These are phyloP conservation scores for Pontederia paniculata DNA, from an alignment of 176 grass and related monocot species.

Conservation along the genomic window DNA sequence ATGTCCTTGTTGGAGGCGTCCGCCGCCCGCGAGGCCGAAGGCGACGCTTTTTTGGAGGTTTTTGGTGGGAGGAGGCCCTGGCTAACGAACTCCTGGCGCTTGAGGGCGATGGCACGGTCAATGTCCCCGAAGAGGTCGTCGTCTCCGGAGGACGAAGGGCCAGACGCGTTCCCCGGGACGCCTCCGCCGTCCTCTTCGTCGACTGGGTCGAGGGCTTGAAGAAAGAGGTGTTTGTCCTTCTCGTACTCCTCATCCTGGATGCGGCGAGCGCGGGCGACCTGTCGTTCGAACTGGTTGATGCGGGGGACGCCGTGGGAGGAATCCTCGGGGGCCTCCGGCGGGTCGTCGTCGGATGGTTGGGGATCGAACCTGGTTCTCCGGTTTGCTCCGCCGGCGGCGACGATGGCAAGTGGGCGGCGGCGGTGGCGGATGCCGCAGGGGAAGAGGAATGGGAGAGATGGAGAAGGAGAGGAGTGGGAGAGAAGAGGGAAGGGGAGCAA, in stretches of 20 bases:
- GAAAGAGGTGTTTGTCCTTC: slow-evolving; percentile 37
- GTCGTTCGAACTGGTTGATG: slow-evolving; percentile 47
- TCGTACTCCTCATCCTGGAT: slow-evolving; percentile 31
- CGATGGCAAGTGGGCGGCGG: slow-evolving; percentile 14
- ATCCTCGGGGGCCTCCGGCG: slow-evolving; percentile 79
- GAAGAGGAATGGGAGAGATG: slow-evolving; percentile 9
- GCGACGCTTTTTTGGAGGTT: slow-evolving; percentile 23
- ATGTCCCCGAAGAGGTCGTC: slow-evolving; percentile 74
- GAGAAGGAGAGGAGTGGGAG: neutral
- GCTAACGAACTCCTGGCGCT: slow-evolving; percentile 58
- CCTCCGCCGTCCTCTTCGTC: slow-evolving; percentile 13
- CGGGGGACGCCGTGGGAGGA: slow-evolving; percentile 67
- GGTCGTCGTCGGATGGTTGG: slow-evolving; percentile 55
- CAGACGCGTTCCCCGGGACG: slow-evolving; percentile 10
- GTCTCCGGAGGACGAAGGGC: slow-evolving; percentile 7
- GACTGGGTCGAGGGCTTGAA: slow-evolving; percentile 24
- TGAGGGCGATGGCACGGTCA: slow-evolving; percentile 67
- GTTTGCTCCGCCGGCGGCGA: slow-evolving; percentile 8
- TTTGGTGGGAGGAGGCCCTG: slow-evolving; percentile 11
- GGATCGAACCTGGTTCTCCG: slow-evolving; percentile 36
- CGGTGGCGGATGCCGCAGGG: neutral
- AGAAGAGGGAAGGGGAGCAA: slow-evolving; percentile 3
- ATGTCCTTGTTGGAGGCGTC: slow-evolving; percentile 28
- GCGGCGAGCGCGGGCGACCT: slow-evolving; percentile 47
- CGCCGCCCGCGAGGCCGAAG: slow-evolving; percentile 25